Evolutionary conservation across 768 basidiomycete genomes (phyloP), one percentile per base, ranked within the genome.

Genomic region (Panus rudis): DNA sequence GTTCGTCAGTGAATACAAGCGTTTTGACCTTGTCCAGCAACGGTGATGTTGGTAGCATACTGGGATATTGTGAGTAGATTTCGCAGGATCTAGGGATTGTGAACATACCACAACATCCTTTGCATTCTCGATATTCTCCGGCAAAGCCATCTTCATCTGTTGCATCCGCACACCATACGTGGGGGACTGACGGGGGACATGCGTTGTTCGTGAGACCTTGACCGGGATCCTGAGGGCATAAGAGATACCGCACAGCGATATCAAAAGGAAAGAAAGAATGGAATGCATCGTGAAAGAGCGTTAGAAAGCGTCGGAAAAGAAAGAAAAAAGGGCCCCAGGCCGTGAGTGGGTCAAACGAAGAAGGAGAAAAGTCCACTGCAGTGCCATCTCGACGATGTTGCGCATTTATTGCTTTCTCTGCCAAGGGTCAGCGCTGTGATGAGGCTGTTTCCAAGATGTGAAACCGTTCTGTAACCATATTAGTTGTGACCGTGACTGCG

Each of bases 161-260:
- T 41, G 41, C 42, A 45, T 48, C 19, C 41, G 44, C 17, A 46
- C 40, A 7, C n/a, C n/a, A n/a, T n/a, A n/a, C n/a, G n/a, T n/a
- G n/a, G n/a, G n/a, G n/a, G n/a, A n/a, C n/a, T n/a, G n/a, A n/a
- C n/a, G 32, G 37, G 28, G 43, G 31, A 23, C 25, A 26, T 30
- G 25, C 32, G 3, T 39, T 19, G 8, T 20, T 25, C 24, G 41
- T 52, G 24, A 41, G 45, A 46, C 39, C 20, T 44, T 38, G 17
- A 50, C 44, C 10, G 51, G 51, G 31, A 55, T 17, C 24, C 40
- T 25, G 28, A 50, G 46, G 25, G 53, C 53, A 46, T 47, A 42
- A 37, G 48, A 13, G 43, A 55, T 45, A 52, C 53, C 51, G 53
- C 51, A 50, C 53, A 55, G 53, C 53, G 53, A 55, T 52, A 49